These are phyloP conservation scores for Crithidia fasciculata DNA, from an alignment of 208 protist genomes.

Conservation along the genomic window DNA sequence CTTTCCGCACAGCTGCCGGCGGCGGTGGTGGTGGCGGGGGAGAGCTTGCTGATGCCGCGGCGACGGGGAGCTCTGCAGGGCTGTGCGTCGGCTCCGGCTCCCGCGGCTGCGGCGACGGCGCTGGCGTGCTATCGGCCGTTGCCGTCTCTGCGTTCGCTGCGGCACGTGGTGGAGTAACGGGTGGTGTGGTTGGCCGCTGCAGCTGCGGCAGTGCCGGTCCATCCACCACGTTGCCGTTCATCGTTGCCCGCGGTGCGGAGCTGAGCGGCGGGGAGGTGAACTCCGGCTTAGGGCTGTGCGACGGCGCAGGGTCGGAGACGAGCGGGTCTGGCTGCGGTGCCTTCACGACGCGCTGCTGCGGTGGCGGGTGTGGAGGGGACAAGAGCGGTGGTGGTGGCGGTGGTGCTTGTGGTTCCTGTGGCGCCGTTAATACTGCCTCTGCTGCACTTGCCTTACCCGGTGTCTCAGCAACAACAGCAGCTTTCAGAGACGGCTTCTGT, in stretches of 20 bases:
- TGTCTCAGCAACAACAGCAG: background rate
- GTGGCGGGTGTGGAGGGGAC: background rate
- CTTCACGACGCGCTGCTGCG: background rate
- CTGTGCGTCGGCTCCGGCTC: background rate
- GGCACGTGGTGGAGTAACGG: background rate
- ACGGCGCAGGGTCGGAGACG: background rate
- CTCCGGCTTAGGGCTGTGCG: background rate
- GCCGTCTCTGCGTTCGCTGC: background rate
- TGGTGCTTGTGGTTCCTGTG: background rate
- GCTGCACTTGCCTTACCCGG: background rate
- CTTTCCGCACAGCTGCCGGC: no score
- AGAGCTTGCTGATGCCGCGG: background rate
- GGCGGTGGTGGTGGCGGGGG: no score
- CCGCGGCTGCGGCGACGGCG: background rate
- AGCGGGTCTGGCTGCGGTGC: background rate
- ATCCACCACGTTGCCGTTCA: background rate
- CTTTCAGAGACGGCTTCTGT: background rate
- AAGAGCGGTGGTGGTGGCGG: background rate
- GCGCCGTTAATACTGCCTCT: no score
- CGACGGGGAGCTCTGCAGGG: background rate
- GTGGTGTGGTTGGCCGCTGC: conserved; percentile 8
- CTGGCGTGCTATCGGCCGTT: background rate
- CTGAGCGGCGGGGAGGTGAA: background rate
- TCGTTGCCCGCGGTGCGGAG: background rate
- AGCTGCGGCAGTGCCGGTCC: background rate